Percentiles rank a stretch among this genome's conserved stretches.
phyloP scores from a whole-genome alignment of 2,329 filamentous ascomycete species.

The Xylariaceae sp. region DNA sequence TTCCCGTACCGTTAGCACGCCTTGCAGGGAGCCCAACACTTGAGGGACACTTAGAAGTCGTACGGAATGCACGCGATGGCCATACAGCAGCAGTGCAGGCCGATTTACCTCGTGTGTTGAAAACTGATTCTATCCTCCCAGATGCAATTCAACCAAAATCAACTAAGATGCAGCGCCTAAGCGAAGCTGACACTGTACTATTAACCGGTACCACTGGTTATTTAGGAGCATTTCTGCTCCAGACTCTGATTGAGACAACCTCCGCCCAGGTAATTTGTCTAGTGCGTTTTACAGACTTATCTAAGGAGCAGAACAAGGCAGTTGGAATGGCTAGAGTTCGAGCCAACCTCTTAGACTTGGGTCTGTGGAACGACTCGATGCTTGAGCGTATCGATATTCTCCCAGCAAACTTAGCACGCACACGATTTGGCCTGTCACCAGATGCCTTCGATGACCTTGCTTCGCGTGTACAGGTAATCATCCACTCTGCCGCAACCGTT shows the following conservation, averaged over 20 bases:
- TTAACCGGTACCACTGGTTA: slow-evolving; percentile 80
- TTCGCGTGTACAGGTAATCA: slow-evolving; percentile 70
- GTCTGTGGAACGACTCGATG: slow-evolving; percentile 77
- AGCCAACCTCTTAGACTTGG: slow-evolving; percentile 77
- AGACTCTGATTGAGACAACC: slow-evolving; percentile 70
- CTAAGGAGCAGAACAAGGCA: slow-evolving; percentile 63
- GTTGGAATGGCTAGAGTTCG: slow-evolving; percentile 75
- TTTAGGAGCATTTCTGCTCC: slow-evolving; percentile 75
- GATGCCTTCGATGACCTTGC: slow-evolving; percentile 71
- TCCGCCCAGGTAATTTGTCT: slow-evolving; percentile 74
- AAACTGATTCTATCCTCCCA: slow-evolving; percentile 69
- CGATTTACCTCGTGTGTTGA: slow-evolving; percentile 72
- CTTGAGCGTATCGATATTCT: slow-evolving; percentile 80
- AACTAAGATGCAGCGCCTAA: slow-evolving; percentile 62
- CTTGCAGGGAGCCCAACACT: slow-evolving; percentile 75
- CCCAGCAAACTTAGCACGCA: slow-evolving; percentile 73
- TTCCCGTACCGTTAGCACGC: slow-evolving; percentile 72
- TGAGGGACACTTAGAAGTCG: slow-evolving; percentile 72
- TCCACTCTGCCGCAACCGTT: slow-evolving; percentile 79
- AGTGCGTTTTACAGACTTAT: slow-evolving; percentile 73
- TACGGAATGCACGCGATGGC: slow-evolving; percentile 73
- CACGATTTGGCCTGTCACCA: slow-evolving; percentile 69
- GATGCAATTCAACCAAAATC: slow-evolving; percentile 68
- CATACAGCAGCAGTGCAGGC: slow-evolving; percentile 77
- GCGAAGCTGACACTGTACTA: slow-evolving; percentile 71